phyloP scores from a whole-genome alignment of 768 basidiomycete species.

The Sporobolomyces phaffii region DNA sequence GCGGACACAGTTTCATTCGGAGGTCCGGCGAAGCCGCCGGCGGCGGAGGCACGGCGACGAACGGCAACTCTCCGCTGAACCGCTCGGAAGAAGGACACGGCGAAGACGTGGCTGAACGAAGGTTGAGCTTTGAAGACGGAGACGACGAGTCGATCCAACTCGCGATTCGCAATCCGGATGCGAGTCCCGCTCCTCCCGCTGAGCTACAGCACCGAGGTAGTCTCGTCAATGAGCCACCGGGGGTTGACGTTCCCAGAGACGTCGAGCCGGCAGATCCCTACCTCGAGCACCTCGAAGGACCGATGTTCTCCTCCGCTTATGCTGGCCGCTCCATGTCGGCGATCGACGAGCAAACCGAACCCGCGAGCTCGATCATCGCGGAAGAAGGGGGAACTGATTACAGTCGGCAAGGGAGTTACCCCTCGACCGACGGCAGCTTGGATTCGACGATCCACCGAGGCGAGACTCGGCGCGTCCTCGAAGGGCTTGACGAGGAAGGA shows the following conservation, averaged over 20 bases:
- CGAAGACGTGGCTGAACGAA: neutral
- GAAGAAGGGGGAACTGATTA: neutral
- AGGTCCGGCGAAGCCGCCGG: too few relatives aligned
- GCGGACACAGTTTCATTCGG: conserved; percentile 3
- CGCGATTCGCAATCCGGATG: conserved; percentile 15
- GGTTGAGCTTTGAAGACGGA: neutral
- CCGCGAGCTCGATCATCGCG: conserved; percentile 12
- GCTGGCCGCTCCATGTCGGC: conserved; percentile 6
- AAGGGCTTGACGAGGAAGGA: neutral
- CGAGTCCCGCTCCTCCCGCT: neutral
- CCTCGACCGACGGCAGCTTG: neutral
- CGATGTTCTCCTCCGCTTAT: conserved; percentile 7
- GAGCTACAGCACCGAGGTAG: neutral
- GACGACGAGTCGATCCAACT: conserved; percentile 7
- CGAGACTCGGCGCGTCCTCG: neutral
- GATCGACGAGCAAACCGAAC: conserved; percentile 25
- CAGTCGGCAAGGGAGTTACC: conserved; percentile 19
- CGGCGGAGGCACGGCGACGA: too few relatives aligned
- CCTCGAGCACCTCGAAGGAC: neutral
- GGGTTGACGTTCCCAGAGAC: neutral
- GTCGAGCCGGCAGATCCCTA: neutral
- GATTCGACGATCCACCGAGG: neutral
- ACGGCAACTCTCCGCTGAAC: neutral
- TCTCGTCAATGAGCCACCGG: neutral
- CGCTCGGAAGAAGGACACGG: neutral